Evolutionary conservation across 2,329 filamentous ascomycete genomes (phyloP).

Genomic region (Drechmeria coniospora): DNA sequence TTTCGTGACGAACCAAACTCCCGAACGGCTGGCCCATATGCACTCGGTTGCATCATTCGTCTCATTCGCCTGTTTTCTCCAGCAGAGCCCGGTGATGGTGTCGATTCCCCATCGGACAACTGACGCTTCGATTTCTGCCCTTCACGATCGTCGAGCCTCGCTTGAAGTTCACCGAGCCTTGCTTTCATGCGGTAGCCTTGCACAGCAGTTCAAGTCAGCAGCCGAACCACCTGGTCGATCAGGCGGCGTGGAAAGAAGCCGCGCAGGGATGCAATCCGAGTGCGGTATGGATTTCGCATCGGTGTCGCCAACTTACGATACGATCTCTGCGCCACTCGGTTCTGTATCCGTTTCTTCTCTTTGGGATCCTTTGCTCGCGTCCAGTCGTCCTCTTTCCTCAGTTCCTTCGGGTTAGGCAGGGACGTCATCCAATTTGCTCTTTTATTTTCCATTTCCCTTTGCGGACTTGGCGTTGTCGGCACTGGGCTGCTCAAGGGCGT

Average conservation of each 20-base stretch:
- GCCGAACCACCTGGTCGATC: too few relatives aligned
- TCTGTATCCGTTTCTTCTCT: constrained; percentile 18
- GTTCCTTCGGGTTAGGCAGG: constrained; percentile 3
- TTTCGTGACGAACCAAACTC: constrained; percentile 5
- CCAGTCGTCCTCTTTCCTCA: constrained; percentile 14
- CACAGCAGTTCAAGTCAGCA: neutral
- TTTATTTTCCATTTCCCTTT: too few relatives aligned
- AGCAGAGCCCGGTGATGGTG: too few relatives aligned
- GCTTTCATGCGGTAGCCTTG: constrained; percentile 17
- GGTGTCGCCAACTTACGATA: constrained; percentile 15
- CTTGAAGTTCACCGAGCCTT: constrained; percentile 14
- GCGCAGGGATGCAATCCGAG: too few relatives aligned
- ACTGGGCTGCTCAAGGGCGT: too few relatives aligned
- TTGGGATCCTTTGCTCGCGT: constrained; percentile 13
- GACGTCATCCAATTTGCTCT: too few relatives aligned
- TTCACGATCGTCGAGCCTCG: constrained; percentile 14
- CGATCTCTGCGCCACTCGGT: constrained; percentile 15
- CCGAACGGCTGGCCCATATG: constrained; percentile 6
- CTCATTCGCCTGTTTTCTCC: too few relatives aligned
- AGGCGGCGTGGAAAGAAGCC: too few relatives aligned
- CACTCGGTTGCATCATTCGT: constrained; percentile 3
- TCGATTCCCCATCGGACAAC: neutral
- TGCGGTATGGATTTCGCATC: too few relatives aligned
- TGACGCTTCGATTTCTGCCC: constrained; percentile 4
- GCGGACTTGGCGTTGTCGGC: too few relatives aligned